Base-by-base conservation (phyloP, 495 filamentous ascomycete species). In the Terfezia claveryi region DNA sequence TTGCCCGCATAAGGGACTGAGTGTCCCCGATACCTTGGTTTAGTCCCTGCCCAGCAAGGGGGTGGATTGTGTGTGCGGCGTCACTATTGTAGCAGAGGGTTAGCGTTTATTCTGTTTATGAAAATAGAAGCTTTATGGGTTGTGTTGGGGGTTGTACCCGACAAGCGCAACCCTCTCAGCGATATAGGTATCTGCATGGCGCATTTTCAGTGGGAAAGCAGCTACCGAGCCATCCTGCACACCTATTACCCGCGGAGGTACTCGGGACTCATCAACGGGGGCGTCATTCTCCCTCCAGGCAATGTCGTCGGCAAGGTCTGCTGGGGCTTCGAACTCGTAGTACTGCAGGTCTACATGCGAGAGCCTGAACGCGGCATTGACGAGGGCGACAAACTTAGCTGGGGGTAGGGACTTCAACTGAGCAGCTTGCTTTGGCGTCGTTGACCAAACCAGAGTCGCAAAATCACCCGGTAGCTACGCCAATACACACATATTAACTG, bases 1-100 rank as follows among this genome's bases (percentile, higher is more conserved):
- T 80, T 0, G 79, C 80, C 49, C 71, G 70, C 9, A 77, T 78
- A 8, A 98, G 74, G 41, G 80, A 79, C 53, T 84, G 77, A 1
- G 89, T 81, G 65, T 98, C 91, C 16, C 77, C 85, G 55, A 94
- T 78, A 4, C 91, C 91, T 61, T 92, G 85, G 63, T 98, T 98
- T 14, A 98, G 75, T 1, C 91, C 91, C 66, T 96, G 91, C 6
- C 91, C 91, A 1, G 87, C 91, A 27, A 98, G 77, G 0, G 91
- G 91, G 66, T 98, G 91, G 61, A 93, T 79, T 27, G 87, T 88
- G 65, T 98, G 91, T 8, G 91, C 92, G 4, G 91, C 91, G 61
- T 98, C 91, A 52, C 62, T 63, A 32, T 32, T 5, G 7, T 32
- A 32, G 27, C 27, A 0, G 27, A 32, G 27, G 27, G 27, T 32